These are phyloP conservation scores for Ajuga reptans DNA, from an alignment of 305 asterid species.

Conservation along the genomic window DNA sequence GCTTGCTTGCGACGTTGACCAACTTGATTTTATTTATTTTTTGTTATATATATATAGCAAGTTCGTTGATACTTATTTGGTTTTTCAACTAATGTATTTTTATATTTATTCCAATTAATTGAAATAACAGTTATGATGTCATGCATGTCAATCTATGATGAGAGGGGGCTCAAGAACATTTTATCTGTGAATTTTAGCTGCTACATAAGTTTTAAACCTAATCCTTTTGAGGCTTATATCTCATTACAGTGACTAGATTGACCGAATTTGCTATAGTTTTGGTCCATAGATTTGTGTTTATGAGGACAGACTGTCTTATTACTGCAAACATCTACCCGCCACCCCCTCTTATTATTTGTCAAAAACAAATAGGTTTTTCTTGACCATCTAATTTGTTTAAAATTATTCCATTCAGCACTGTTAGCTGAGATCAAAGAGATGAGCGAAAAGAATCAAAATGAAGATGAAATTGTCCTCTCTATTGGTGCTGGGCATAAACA, in stretches of 20 bases:
- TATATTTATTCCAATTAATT: not conserved
- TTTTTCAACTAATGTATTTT: not conserved
- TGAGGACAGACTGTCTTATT: not conserved
- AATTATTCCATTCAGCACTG: conserved; percentile 48
- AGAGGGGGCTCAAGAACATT: too few species aligned
- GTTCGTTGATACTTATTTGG: not conserved
- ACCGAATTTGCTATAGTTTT: too few species aligned
- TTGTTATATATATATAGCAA: conserved; percentile 7
- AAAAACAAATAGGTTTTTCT: not conserved
- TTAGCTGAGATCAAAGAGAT: conserved; percentile 76
- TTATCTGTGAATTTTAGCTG: not conserved
- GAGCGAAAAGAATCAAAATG: conserved; percentile 49
- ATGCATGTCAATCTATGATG: not conserved
- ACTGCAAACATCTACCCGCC: not conserved
- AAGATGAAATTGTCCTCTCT: conserved; percentile 57
- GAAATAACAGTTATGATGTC: not conserved
- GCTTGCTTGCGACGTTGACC: not conserved
- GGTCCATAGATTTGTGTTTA: not conserved
- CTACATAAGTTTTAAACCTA: conserved; percentile 3
- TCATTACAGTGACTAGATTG: not conserved
- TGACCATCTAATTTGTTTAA: conserved; percentile 19
- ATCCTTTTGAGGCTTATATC: conserved; percentile 3
- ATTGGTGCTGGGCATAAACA: conserved; percentile 59
- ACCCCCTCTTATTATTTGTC: not conserved
- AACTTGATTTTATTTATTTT: conserved; percentile 9